Evolutionary conservation across 805 yeast species (phyloP).

Genomic region (Nakazawaea pomicola): DNA sequence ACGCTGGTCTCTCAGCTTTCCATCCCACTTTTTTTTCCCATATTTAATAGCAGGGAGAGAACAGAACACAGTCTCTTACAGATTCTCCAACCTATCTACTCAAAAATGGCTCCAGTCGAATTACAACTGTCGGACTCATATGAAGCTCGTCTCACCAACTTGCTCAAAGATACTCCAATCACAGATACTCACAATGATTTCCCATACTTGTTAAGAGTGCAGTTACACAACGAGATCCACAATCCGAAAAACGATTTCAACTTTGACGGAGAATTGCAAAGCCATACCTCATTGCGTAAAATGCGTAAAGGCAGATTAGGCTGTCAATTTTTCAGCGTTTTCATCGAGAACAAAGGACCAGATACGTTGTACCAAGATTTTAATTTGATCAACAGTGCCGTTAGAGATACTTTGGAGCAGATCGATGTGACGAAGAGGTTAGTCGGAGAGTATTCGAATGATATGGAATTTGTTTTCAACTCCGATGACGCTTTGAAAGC

Average conservation of each 20-base stretch:
- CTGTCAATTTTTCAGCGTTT: constrained; percentile 46
- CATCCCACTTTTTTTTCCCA: too few species aligned
- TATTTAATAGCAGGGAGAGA: too few species aligned
- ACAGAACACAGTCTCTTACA: too few species aligned
- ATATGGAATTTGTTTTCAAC: constrained; percentile 34
- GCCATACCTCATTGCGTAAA: constrained; percentile 40
- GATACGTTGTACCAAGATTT: constrained; percentile 37
- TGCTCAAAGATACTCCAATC: constrained; percentile 27
- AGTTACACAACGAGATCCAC: constrained; percentile 38
- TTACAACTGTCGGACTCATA: neutral
- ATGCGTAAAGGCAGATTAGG: constrained; percentile 42
- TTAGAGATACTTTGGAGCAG: constrained; percentile 50
- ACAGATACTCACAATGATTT: constrained; percentile 48
- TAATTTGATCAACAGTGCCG: constrained; percentile 36
- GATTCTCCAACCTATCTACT: too few species aligned
- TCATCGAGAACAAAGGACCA: constrained; percentile 37
- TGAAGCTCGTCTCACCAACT: constrained; percentile 6
- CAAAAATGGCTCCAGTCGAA: constrained; percentile 8
- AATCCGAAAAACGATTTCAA: constrained; percentile 27
- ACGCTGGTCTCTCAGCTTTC: too few species aligned
- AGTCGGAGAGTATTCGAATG: constrained; percentile 33
- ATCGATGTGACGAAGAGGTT: constrained; percentile 45
- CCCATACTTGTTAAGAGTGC: constrained; percentile 43
- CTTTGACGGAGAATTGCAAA: constrained; percentile 33
- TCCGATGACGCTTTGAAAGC: constrained; percentile 35